phyloP scores from a whole-genome alignment of 495 filamentous ascomycete genomes.

The Pyrenopolyporus hunteri region DNA sequence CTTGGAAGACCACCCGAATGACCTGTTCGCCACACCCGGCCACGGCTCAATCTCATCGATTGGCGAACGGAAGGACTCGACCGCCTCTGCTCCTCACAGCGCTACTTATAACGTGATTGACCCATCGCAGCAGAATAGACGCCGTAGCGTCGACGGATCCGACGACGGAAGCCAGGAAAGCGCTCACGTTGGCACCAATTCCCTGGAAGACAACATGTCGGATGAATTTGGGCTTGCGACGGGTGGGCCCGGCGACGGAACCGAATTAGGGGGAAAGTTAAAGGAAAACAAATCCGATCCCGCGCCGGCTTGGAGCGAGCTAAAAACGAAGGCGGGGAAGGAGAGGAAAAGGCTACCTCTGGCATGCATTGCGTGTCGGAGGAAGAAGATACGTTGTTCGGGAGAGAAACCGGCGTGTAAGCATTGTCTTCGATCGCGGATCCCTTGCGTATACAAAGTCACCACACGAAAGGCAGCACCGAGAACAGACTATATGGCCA shows the following conservation, averaged over 20 bases:
- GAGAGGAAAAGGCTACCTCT: constrained; percentile 91
- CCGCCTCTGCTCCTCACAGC: constrained; percentile 38
- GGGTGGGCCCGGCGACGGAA: constrained; percentile 53
- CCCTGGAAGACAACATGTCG: constrained; percentile 55
- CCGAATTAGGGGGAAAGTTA: constrained; percentile 55
- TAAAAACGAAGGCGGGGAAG: constrained; percentile 98
- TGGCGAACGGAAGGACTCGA: constrained; percentile 49
- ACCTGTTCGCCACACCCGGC: constrained; percentile 47
- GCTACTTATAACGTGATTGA: constrained; percentile 29
- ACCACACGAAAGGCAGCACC: constrained; percentile 95
- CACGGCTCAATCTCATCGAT: constrained; percentile 48
- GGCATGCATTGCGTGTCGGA: constrained; percentile 92
- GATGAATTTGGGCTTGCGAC: constrained; percentile 61
- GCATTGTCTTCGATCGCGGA: constrained; percentile 90
- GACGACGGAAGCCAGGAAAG: constrained; percentile 58
- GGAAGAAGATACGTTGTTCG: constrained; percentile 98
- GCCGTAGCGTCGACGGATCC: constrained; percentile 49
- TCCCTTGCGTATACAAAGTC: constrained; percentile 98
- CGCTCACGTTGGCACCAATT: constrained; percentile 50
- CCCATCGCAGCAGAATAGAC: constrained; percentile 34
- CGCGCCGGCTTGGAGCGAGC: constrained; percentile 85
- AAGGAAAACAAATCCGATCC: constrained; percentile 65
- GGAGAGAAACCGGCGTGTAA: constrained; percentile 98
- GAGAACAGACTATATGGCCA: constrained; percentile 98
- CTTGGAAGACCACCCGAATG: constrained; percentile 50